Evolutionary conservation across 176 grass and related monocot genomes (phyloP), one percentile per base, ranked within the genome.

Genomic region (Avena sativa): DNA sequence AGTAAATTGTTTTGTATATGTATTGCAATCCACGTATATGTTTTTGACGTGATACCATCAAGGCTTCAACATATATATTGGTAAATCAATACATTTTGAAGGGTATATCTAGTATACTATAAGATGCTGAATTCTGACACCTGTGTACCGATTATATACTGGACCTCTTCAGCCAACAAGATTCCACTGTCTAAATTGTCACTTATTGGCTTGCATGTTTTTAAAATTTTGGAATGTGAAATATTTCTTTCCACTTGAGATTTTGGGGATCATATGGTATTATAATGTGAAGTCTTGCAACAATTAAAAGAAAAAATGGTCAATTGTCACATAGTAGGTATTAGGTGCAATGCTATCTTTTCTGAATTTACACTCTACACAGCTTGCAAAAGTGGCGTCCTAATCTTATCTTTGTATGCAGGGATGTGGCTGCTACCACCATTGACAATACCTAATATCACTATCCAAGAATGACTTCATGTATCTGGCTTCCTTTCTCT

Each of bases 391-490:
- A 85, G 49, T 66, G 46, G 14, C 26, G 16, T 52, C 79, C 46
- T 83, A 56, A 72, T 83, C 36, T 74, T 47, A 74, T 72, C 55
- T 81, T 81, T 64, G 86, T 47, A 48, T 81, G 19, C 68, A 81
- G 46, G 67, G 14, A 50, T 53, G 32, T 38, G 49, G 58, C 46
- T 81, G 69, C 16, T 43, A 70, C 14, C 75, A 79, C 60, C 83
- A 19, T 5, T 67, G 59, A 57, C 28, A 86, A 77, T 85, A 65
- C 58, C 40, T 76, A 85, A 50, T 71, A 62, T 88, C 74, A 52
- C 69, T 62, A 61, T 79, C 81, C 48, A 72, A 44, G 74, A 84
- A 79, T 84, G 87, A 79, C 64, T 84, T 71, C 52, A 14, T 80
- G 51, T 12, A 87, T 68, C 62, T 70, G 62, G 21, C 21, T 70